Base-by-base conservation (phyloP, 139 green algal genomes). In the Picochlorum sp. region DNA sequence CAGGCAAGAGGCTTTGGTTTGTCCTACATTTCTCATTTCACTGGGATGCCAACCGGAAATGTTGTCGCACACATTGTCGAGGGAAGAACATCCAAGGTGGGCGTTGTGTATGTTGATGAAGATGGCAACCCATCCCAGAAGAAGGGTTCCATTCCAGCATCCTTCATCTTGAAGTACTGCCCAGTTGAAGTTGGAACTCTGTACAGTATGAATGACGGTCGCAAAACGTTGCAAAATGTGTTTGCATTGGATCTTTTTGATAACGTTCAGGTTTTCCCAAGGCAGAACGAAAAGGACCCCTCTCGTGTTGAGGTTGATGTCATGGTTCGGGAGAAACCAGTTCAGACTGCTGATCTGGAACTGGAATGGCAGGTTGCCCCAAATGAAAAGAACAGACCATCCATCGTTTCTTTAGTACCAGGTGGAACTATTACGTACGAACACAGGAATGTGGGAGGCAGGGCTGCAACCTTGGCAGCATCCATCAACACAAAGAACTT, bases 201-300 rank as follows among this genome's bases (percentile, higher is more conserved):
- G 3, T 94, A 90, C 82, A 90, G 84, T 74, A 75, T 83, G 6
- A 75, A 85, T 32, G 87, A 91, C 44, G 85, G 73, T 18, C 78
- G 75, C 14, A 84, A 78, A 57, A 84, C 79, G 26, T 76, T 94
- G 65, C 75, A 84, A 21, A 85, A 89, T 77, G 80, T 95, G 6
- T 89, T 87, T 68, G 68, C 71, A 5, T 45, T 89, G 56, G 74
- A 88, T 62, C 72, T 94, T 4, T 92, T 92, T 61, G 85, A 89
- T 61, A 91, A 90, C 64, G 82, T 91, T 9, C 82, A 92, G 78
- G 74, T 85, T n/a, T 64, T 86, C 38, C 84, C 75, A 8, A 58
- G 62, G 14, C 83, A 82, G 6, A 78, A 86, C 56, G 69, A 83
- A 21, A 61, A 66, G 23, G 73, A 89, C 51, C 72, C 71, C 41